Evolutionary conservation across 345 rosid species (phyloP).

Genomic region (Eucalyptus guilfoylei): DNA sequence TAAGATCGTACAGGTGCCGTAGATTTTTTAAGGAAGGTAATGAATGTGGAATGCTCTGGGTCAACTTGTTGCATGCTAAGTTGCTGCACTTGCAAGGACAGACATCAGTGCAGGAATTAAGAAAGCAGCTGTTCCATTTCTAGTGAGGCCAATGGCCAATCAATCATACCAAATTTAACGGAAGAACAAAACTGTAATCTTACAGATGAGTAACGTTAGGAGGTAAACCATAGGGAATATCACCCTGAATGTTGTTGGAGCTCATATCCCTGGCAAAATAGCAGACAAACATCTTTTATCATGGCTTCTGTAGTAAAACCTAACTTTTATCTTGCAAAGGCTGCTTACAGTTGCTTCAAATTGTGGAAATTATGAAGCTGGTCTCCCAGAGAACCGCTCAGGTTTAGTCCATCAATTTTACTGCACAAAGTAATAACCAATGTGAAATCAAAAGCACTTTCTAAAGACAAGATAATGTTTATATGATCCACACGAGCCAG

Average conservation of each 20-base stretch:
- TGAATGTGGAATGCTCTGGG: slow-evolving; percentile 54
- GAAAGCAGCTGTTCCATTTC: neutral
- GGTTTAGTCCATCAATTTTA: slow-evolving; percentile 42
- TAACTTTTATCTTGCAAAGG: neutral
- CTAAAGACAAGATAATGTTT: neutral
- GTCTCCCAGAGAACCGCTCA: slow-evolving; percentile 57
- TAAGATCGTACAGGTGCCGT: slow-evolving; percentile 46
- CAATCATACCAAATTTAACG: neutral
- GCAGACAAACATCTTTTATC: neutral
- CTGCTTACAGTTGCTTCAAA: slow-evolving; percentile 63
- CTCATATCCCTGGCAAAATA: slow-evolving; percentile 56
- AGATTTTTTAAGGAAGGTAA: slow-evolving; percentile 45
- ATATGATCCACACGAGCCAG: neutral
- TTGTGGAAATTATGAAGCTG: slow-evolving; percentile 54
- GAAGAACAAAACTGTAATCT: slow-evolving; percentile 5
- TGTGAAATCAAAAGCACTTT: neutral
- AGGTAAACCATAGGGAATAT: slow-evolving; percentile 66
- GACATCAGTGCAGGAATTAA: neutral
- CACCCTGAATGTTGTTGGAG: slow-evolving; percentile 55
- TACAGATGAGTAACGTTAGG: slow-evolving; percentile 75
- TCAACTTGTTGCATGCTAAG: slow-evolving; percentile 64
- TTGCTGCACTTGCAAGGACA: slow-evolving; percentile 28
- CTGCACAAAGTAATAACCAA: slow-evolving; percentile 15
- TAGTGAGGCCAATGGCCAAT: neutral
- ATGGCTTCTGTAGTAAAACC: neutral